A percentile compares a stretch with the other conserved stretches of the same genome.
Evolutionary conservation across 1,284 basidiomycete genomes (phyloP).

Genomic region (Cerrena zonata): DNA sequence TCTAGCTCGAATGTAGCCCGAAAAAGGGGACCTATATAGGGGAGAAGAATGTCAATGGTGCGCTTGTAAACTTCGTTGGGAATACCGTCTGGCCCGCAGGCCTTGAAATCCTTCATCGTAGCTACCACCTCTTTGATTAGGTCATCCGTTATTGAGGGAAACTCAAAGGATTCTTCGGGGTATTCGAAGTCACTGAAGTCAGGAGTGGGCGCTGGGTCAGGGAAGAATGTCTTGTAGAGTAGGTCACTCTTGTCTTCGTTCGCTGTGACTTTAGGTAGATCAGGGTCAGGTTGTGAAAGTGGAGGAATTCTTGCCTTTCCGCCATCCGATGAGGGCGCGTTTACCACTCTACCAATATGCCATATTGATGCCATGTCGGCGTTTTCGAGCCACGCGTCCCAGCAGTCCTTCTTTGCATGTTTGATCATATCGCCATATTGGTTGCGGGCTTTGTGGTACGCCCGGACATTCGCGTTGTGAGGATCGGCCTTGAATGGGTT

Average conservation of each 20-base stretch:
- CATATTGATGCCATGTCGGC: slow-evolving; percentile 24
- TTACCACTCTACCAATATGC: slow-evolving; percentile 29
- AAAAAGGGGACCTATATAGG: slow-evolving; percentile 26
- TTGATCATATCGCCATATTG: slow-evolving; percentile 27
- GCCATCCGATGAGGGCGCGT: slow-evolving; percentile 24
- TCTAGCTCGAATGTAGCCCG: slow-evolving; percentile 21
- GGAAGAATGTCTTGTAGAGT: slow-evolving; percentile 30
- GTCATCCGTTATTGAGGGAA: slow-evolving; percentile 13
- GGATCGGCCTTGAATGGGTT: slow-evolving; percentile 8
- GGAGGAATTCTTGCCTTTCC: slow-evolving; percentile 28
- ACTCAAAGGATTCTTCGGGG: slow-evolving; percentile 19
- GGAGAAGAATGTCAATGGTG: slow-evolving; percentile 21
- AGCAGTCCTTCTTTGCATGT: slow-evolving; percentile 29
- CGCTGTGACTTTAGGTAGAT: background rate
- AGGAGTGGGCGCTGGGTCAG: slow-evolving; percentile 15
- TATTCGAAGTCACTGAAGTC: slow-evolving; percentile 13
- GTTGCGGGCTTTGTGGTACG: slow-evolving; percentile 17
- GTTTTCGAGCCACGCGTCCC: slow-evolving; percentile 31
- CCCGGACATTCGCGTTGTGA: slow-evolving; percentile 23
- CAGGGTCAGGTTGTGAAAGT: slow-evolving; percentile 11
- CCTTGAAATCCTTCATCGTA: slow-evolving; percentile 28
- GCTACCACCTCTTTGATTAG: background rate
- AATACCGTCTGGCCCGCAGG: slow-evolving; percentile 29
- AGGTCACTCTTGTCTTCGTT: slow-evolving; percentile 27
- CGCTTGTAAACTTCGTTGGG: slow-evolving; percentile 32